These are phyloP conservation scores for Neolentinus lepideus DNA, from an alignment of 1,284 basidiomycete species.

Conservation along the genomic window DNA sequence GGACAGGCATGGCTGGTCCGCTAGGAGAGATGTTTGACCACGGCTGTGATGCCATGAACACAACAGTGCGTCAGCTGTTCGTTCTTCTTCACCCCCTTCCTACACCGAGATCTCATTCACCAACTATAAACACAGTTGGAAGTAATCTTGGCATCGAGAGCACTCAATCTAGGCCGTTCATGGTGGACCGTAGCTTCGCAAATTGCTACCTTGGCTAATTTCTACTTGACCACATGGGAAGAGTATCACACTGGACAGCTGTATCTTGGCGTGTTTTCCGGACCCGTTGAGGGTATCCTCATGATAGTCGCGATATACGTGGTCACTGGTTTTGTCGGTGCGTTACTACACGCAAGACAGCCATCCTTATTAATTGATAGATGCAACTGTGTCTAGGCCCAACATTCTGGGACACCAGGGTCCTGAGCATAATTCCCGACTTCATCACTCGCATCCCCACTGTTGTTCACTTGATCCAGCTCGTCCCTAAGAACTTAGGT, in stretches of 20 bases:
- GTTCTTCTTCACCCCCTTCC: not conserved
- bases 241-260: slow-evolving; percentile 90
- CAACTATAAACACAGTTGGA: slow-evolving; percentile 56
- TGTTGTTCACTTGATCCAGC: slow-evolving; percentile 26
- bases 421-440: slow-evolving; percentile 51
- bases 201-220: slow-evolving; percentile 84
- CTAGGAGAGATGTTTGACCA: slow-evolving; percentile 98
- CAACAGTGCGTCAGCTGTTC: slow-evolving; percentile 53
- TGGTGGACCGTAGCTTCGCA: slow-evolving; percentile 95
- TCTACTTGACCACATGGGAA: slow-evolving; percentile 97
- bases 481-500: slow-evolving; percentile 54
- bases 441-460: slow-evolving; percentile 42
- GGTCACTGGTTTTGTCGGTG: slow-evolving; percentile 72
- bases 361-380: not conserved
- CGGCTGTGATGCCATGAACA: slow-evolving; percentile 94
- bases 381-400: slow-evolving; percentile 40
- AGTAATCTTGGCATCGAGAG: slow-evolving; percentile 75
- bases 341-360: slow-evolving; percentile 13
- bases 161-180: slow-evolving; percentile 85
- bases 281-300: slow-evolving; percentile 94
- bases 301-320: slow-evolving; percentile 78
- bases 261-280: slow-evolving; percentile 91
- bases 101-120: not conserved
- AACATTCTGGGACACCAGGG: slow-evolving; percentile 76
- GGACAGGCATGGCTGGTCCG: slow-evolving; percentile 94